These are phyloP conservation scores for Cyberlindnera subsufficiens DNA, from an alignment of 805 yeast species.

Conservation along the genomic window DNA sequence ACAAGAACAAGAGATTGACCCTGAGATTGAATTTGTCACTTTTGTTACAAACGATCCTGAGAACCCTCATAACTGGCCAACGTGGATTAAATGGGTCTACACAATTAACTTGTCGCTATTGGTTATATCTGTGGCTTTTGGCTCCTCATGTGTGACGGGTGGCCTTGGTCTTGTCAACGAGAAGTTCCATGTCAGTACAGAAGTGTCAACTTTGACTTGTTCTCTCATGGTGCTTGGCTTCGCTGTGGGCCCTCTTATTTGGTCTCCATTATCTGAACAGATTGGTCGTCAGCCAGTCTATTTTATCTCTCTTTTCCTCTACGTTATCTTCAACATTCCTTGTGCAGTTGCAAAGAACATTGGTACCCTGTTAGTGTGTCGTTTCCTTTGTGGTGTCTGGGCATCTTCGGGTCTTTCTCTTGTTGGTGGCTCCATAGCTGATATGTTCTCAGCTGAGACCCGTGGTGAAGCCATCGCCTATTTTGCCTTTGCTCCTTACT, in stretches of 20 bases:
- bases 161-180: slow-evolving; percentile 66
- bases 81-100: slow-evolving; percentile 50
- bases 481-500: slow-evolving; percentile 88
- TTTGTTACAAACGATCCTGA: slow-evolving; percentile 75
- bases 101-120: slow-evolving; percentile 63
- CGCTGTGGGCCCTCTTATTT: slow-evolving; percentile 77
- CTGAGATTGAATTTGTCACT: slow-evolving; percentile 80
- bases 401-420: slow-evolving; percentile 76
- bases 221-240: slow-evolving; percentile 89
- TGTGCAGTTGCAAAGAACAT: slow-evolving; percentile 81
- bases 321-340: slow-evolving; percentile 78
- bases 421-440: slow-evolving; percentile 90
- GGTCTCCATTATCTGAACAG: slow-evolving; percentile 87
- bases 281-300: slow-evolving; percentile 85
- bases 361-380: slow-evolving; percentile 72
- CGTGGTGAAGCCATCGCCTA: slow-evolving; percentile 89
- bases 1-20: slow-evolving; percentile 37
- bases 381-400: slow-evolving; percentile 86
- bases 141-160: slow-evolving; percentile 87
- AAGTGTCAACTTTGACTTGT: slow-evolving; percentile 74
- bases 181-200: slow-evolving; percentile 62
- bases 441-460: slow-evolving; percentile 73
- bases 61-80: slow-evolving; percentile 85
- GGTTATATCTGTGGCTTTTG: slow-evolving; percentile 89
- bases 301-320: slow-evolving; percentile 65